phyloP scores from a whole-genome alignment of 768 basidiomycete genomes.

The Cantharellus anzutake region DNA sequence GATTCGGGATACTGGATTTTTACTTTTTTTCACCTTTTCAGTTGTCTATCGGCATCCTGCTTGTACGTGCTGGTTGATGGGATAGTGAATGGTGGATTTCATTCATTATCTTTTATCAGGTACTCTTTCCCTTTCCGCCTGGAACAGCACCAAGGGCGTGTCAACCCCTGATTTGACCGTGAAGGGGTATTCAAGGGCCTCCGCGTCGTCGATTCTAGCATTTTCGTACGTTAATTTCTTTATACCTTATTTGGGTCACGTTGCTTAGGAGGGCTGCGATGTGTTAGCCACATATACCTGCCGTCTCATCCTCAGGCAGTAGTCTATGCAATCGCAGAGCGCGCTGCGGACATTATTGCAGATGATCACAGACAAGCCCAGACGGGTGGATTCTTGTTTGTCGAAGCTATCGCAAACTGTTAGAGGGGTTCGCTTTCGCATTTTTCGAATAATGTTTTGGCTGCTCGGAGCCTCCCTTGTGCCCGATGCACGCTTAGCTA shows the following conservation, averaged over 20 bases:
- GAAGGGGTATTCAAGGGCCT: slow-evolving; percentile 24
- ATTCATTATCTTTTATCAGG: background rate
- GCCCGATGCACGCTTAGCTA: too few relatives aligned
- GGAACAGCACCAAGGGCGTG: slow-evolving; percentile 15
- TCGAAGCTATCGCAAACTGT: too few relatives aligned
- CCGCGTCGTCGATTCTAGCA: slow-evolving; percentile 28
- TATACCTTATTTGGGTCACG: background rate
- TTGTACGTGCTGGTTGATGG: background rate
- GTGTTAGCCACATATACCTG: slow-evolving; percentile 20
- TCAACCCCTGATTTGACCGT: slow-evolving; percentile 27
- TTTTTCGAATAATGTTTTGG: too few relatives aligned
- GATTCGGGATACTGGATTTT: too few relatives aligned
- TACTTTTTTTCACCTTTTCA: background rate
- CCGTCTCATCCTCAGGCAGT: slow-evolving; percentile 1
- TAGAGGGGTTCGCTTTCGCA: too few relatives aligned
- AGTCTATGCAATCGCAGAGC: slow-evolving; percentile 9
- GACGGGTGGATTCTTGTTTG: too few relatives aligned
- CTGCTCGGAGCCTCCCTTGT: too few relatives aligned
- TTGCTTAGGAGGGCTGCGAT: background rate
- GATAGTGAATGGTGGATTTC: background rate
- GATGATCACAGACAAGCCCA: background rate
- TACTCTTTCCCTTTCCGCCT: background rate
- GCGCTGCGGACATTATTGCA: slow-evolving; percentile 9
- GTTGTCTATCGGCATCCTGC: background rate
- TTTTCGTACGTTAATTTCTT: slow-evolving; percentile 10